phyloP scores from a whole-genome alignment of 2,329 filamentous ascomycete species.

The Cordyceps fumosorosea region DNA sequence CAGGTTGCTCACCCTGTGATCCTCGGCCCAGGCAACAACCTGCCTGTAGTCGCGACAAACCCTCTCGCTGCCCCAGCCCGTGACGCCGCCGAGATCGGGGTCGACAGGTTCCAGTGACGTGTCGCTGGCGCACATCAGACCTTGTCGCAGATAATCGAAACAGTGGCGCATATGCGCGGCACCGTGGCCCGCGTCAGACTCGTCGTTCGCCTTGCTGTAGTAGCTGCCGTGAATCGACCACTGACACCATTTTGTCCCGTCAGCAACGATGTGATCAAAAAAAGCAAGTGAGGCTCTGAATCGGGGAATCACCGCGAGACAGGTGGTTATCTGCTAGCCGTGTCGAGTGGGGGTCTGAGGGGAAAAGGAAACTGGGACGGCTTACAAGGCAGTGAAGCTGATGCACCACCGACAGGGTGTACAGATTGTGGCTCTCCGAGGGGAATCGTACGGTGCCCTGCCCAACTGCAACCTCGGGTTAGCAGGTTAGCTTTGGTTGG shows the following conservation, averaged over 20 bases:
- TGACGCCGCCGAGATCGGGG: background rate
- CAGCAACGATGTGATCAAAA: background rate
- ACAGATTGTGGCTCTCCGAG: background rate
- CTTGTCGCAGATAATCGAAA: background rate
- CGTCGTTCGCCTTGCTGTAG: background rate
- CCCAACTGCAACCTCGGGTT: background rate
- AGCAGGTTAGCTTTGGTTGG: background rate
- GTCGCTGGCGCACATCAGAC: background rate
- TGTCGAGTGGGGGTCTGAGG: too few species aligned
- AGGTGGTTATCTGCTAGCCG: background rate
- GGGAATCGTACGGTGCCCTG: background rate
- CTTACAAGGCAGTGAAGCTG: constrained; percentile 2
- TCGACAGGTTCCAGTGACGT: background rate
- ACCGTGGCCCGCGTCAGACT: background rate
- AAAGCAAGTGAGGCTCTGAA: background rate
- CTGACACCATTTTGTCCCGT: background rate
- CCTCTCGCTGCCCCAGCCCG: background rate
- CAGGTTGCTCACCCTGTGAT: background rate
- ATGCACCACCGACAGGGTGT: background rate
- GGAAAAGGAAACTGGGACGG: background rate
- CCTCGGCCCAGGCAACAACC: background rate
- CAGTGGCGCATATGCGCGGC: background rate
- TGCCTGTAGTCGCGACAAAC: background rate
- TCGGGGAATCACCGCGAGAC: background rate
- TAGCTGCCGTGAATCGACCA: background rate